Percentiles rank a stretch among this genome's conserved stretches.
Conservation (phyloP, 768 basidiomycete species). For the Mrakia frigida region DNA sequence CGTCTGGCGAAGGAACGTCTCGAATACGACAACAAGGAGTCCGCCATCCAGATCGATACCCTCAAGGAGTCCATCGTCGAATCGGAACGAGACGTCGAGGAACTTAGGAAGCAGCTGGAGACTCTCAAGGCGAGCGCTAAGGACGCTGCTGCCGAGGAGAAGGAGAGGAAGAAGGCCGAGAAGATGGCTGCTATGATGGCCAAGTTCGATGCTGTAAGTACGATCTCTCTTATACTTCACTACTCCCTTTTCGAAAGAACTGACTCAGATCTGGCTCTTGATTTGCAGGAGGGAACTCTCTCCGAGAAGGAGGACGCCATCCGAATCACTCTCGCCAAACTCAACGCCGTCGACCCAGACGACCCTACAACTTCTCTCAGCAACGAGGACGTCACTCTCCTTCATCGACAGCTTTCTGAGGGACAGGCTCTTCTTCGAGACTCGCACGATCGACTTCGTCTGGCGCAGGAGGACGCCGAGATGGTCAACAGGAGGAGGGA, state of each 20-base stretch:
- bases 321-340: conserved; percentile 71
- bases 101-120: conserved; percentile 58
- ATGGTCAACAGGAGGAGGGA: conserved; percentile 72
- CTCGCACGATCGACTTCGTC: conserved; percentile 78
- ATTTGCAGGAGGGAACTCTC: conserved; percentile 72
- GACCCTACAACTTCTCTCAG: conserved; percentile 57
- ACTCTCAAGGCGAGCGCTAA: conserved; percentile 80
- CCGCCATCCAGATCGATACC: conserved; percentile 84
- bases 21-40: conserved; percentile 94
- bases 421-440: conserved; percentile 80
- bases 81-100: conserved; percentile 56
- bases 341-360: conserved; percentile 68
- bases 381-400: conserved; percentile 69
- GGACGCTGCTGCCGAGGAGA: conserved; percentile 85
- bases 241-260: neutral
- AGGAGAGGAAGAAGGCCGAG: conserved; percentile 97
- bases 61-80: conserved; percentile 91
- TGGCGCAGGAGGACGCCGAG: conserved; percentile 89
- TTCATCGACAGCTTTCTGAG: conserved; percentile 82
- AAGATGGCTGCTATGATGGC: conserved; percentile 99
- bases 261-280: neutral
- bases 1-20: conserved; percentile 84
- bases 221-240: neutral
- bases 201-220: conserved; percentile 83
- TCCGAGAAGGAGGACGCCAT: conserved; percentile 94